A percentile compares a stretch with the other conserved stretches of the same genome.
phyloP scores from a whole-genome alignment of 2,329 filamentous ascomycete genomes.

The Cordyceps cicadae region DNA sequence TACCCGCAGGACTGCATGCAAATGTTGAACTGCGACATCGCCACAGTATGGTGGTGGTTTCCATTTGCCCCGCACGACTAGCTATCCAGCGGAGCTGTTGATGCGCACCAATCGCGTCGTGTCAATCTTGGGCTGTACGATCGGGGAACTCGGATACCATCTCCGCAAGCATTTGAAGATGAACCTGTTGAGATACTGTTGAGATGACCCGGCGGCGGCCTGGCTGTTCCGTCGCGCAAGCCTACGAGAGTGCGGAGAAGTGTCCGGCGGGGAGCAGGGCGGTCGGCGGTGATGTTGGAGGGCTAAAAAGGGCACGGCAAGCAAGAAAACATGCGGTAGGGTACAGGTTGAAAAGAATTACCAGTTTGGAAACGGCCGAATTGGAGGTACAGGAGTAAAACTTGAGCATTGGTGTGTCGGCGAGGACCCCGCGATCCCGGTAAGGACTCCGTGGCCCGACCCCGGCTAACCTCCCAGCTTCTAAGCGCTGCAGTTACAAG shows the following conservation, averaged over 20 bases:
- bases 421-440: too few species aligned
- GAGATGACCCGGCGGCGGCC: too few species aligned
- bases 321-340: not conserved
- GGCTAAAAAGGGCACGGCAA: not conserved
- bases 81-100: conserved; percentile 3
- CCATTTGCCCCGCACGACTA: conserved; percentile 1
- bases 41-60: not conserved
- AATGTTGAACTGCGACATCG: not conserved
- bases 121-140: not conserved
- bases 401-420: too few species aligned
- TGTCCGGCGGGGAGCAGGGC: not conserved
- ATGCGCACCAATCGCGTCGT: conserved; percentile 12
- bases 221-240: not conserved
- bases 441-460: too few species aligned
- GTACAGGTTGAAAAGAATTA: too few species aligned
- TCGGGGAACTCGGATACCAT: not conserved
- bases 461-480: too few species aligned
- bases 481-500: too few species aligned
- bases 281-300: not conserved
- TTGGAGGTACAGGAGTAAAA: too few species aligned
- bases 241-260: not conserved
- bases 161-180: not conserved
- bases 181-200: not conserved
- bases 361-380: too few species aligned
- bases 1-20: not conserved